Conservation (phyloP, 345 rosid genomes). For the Salix koriyanagi region DNA sequence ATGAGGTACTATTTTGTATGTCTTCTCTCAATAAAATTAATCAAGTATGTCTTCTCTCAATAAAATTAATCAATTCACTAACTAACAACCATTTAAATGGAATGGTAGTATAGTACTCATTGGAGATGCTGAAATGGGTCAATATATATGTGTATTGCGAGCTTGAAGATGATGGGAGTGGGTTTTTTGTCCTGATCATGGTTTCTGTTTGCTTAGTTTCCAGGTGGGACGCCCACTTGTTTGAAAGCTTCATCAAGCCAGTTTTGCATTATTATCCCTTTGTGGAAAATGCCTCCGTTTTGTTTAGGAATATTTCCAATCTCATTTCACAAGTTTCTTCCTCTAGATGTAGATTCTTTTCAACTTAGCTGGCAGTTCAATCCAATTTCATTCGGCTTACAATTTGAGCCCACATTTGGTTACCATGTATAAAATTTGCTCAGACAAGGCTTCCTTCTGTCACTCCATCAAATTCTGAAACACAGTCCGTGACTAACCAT, state of each 20-base stretch:
- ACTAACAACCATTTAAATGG: neutral
- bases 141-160: too few relatives aligned
- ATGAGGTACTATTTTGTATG: slow-evolving; percentile 51
- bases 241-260: neutral
- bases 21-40: slow-evolving; percentile 1
- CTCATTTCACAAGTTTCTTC: neutral
- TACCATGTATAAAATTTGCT: neutral
- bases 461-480: too few relatives aligned
- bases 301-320: neutral
- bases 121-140: neutral
- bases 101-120: neutral
- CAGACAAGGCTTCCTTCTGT: too few relatives aligned
- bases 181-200: too few relatives aligned
- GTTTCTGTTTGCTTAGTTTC: neutral
- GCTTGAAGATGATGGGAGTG: too few relatives aligned
- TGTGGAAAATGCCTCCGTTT: neutral
- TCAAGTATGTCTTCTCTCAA: neutral
- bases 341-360: neutral
- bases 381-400: neutral
- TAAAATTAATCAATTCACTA: neutral
- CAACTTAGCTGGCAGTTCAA: neutral
- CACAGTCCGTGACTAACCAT: neutral
- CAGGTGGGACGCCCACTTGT: neutral
- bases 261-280: neutral
- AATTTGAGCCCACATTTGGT: neutral